A percentile compares a stretch with the other conserved stretches of the same genome.
Evolutionary conservation across 805 yeast species (phyloP).

Genomic region (Torulaspora indica): DNA sequence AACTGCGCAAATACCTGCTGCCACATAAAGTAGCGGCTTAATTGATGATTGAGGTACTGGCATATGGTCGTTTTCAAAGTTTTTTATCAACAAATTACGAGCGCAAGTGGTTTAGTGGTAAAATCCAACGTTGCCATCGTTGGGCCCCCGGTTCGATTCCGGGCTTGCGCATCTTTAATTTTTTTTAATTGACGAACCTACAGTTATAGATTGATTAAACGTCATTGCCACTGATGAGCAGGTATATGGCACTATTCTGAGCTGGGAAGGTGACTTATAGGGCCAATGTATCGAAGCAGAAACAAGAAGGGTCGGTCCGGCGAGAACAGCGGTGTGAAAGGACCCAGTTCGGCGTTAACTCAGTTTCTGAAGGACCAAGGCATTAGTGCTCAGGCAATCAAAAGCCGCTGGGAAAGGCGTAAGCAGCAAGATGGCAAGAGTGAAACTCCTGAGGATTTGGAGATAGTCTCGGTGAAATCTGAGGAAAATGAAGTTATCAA

Average conservation of each 20-base stretch:
- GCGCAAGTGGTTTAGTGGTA: conserved; percentile 31
- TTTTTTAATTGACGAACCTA: background rate
- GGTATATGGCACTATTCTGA: background rate
- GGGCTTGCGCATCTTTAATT: conserved; percentile 24
- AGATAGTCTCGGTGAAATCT: conserved; percentile 19
- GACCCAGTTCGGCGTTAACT: conserved; percentile 82
- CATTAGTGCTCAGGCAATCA: conserved; percentile 73
- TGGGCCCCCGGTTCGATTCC: conserved; percentile 32
- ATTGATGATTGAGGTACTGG: no score
- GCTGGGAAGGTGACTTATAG: background rate
- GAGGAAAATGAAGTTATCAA: conserved; percentile 17
- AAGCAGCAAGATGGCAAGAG: conserved; percentile 25
- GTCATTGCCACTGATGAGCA: background rate
- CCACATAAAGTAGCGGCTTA: no score
- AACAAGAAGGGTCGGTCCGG: conserved; percentile 20
- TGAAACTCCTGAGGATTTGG: conserved; percentile 9
- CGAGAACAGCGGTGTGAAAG: conserved; percentile 36
- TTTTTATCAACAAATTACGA: background rate
- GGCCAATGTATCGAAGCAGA: conserved; percentile 30
- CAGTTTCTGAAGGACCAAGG: conserved; percentile 87
- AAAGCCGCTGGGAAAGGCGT: conserved; percentile 42
- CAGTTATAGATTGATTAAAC: background rate
- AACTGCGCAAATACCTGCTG: no score
- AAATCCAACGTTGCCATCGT: conserved; percentile 30
- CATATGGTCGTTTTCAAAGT: no score